Percentiles rank a stretch among this genome's conserved stretches.
These are phyloP conservation scores for Sergeia podlipaevii DNA, from an alignment of 208 protist genomes.

Conservation along the genomic window DNA sequence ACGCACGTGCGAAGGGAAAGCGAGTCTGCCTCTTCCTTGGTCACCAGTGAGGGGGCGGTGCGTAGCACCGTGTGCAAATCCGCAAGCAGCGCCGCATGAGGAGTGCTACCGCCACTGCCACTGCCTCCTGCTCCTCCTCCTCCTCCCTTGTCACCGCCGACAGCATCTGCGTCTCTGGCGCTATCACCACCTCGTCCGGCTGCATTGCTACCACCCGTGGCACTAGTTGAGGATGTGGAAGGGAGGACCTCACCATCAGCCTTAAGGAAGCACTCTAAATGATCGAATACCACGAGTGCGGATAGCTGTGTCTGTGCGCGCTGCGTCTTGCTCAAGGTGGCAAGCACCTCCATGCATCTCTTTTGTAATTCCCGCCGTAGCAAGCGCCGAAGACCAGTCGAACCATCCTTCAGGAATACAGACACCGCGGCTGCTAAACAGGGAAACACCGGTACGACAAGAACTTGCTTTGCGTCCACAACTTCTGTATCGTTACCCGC, in stretches of 20 bases:
- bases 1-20: constrained; percentile 25
- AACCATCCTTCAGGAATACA: constrained; percentile 28
- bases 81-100: constrained; percentile 32
- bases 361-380: constrained; percentile 18
- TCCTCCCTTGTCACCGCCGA: not conserved
- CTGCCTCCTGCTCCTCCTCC: not conserved
- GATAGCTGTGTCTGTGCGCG: not conserved
- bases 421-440: constrained; percentile 26
- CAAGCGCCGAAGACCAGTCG: constrained; percentile 38
- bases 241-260: constrained; percentile 5
- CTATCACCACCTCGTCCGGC: too few relatives aligned
- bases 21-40: constrained; percentile 13
- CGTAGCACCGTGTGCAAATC: constrained; percentile 59
- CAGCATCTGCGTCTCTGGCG: not conserved
- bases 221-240: too few relatives aligned
- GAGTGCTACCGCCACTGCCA: constrained; percentile 1
- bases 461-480: too few relatives aligned
- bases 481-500: too few relatives aligned
- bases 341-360: not conserved
- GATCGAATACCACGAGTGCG: constrained; percentile 60
- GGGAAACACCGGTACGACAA: constrained; percentile 23
- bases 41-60: constrained; percentile 29
- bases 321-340: too few relatives aligned
- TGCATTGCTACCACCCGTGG: too few relatives aligned
- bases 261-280: constrained; percentile 52